A percentile compares a stretch with the other conserved stretches of the same genome.
Evolutionary conservation across 2,329 filamentous ascomycete genomes (phyloP).

Genomic region (Elsinoe ampelina): DNA sequence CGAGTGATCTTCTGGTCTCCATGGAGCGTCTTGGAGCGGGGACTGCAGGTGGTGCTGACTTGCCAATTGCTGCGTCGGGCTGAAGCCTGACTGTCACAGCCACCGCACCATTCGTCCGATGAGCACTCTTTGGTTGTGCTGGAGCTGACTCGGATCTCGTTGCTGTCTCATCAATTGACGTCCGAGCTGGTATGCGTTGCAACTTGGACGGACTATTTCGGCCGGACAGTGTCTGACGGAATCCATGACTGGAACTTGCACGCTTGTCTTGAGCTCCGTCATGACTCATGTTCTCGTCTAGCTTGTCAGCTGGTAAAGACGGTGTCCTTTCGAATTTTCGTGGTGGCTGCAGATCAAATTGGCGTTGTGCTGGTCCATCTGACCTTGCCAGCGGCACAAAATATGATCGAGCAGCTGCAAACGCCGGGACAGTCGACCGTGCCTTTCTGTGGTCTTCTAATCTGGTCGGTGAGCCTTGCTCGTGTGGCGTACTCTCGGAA

Average conservation of each 20-base stretch:
- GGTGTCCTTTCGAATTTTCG: slow-evolving; percentile 2
- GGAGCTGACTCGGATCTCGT: not conserved
- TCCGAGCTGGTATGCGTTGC: slow-evolving; percentile 14
- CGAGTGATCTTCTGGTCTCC: slow-evolving; percentile 15
- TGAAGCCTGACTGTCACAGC: slow-evolving; percentile 20
- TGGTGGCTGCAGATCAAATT: slow-evolving; percentile 8
- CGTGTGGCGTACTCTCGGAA: slow-evolving; percentile 43
- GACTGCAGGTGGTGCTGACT: slow-evolving; percentile 23
- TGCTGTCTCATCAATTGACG: slow-evolving; percentile 12
- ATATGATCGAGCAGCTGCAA: not conserved
- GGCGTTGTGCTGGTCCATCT: not conserved
- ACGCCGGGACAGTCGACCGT: not conserved
- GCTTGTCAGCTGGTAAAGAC: not conserved
- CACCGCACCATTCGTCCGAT: not conserved
- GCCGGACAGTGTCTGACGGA: slow-evolving; percentile 22
- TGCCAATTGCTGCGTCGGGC: slow-evolving; percentile 15
- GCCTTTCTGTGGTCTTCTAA: not conserved
- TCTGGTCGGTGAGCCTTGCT: slow-evolving; percentile 13
- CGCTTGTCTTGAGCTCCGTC: slow-evolving; percentile 6
- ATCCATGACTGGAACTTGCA: not conserved
- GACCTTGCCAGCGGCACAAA: slow-evolving; percentile 5
- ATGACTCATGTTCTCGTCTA: not conserved
- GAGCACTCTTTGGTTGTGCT: not conserved
- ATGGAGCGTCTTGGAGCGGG: slow-evolving; percentile 26
- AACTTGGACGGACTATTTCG: slow-evolving; percentile 21